Percentiles rank a stretch among this genome's conserved stretches.
phyloP scores from a whole-genome alignment of 2,329 filamentous ascomycete genomes.

The Cercospora citrullina region DNA sequence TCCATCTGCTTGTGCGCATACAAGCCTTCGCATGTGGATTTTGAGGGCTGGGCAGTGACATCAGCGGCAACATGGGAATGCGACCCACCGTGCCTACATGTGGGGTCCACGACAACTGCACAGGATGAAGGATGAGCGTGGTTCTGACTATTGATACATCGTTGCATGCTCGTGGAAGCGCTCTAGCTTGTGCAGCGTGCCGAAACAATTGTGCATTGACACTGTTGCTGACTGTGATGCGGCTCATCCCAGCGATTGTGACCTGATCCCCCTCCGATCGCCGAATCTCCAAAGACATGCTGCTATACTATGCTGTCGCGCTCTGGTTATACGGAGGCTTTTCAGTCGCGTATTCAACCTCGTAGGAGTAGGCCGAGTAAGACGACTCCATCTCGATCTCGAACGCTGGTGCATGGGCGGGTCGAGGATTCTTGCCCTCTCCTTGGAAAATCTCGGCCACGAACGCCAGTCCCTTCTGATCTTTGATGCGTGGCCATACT shows the following conservation, averaged over 20 bases:
- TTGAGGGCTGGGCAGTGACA: neutral
- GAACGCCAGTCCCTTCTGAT: slow-evolving; percentile 17
- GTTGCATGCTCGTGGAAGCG: neutral
- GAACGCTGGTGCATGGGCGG: slow-evolving; percentile 15
- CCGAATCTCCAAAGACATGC: neutral
- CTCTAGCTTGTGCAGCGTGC: neutral
- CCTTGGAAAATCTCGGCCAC: slow-evolving; percentile 19
- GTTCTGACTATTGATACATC: neutral
- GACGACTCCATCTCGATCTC: slow-evolving; percentile 19
- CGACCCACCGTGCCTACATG: neutral
- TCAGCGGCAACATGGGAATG: neutral
- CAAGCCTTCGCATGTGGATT: neutral
- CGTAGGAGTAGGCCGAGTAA: slow-evolving; percentile 9
- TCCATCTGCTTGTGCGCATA: neutral
- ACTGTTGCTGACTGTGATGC: neutral
- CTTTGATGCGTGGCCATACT: slow-evolving; percentile 58
- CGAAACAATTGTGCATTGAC: neutral
- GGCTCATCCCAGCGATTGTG: neutral
- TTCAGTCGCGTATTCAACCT: neutral
- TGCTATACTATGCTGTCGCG: slow-evolving; percentile 10
- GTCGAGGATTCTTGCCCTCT: slow-evolving; percentile 16
- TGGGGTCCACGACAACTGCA: neutral
- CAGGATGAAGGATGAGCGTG: neutral
- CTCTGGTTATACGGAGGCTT: neutral
- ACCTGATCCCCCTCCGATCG: neutral